Evolutionary conservation across 1,284 basidiomycete species (phyloP).

Genomic region (Ganoderma leucocontextum): DNA sequence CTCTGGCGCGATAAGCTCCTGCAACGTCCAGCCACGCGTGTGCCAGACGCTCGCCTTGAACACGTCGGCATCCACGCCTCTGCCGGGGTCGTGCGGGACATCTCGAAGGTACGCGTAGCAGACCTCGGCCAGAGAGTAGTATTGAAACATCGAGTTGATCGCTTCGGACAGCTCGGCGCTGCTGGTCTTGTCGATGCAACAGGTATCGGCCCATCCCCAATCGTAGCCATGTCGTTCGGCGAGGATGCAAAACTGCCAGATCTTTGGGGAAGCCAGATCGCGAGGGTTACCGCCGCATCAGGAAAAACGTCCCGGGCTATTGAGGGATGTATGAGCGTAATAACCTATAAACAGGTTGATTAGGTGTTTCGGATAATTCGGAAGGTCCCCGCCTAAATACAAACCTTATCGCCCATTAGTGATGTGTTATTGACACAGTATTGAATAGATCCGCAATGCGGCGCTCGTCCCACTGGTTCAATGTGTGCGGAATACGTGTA

Average conservation of each 20-base stretch:
- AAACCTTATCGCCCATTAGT: too few species aligned
- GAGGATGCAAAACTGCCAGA: conserved; percentile 1
- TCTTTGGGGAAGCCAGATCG: conserved; percentile 3
- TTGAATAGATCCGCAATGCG: too few species aligned
- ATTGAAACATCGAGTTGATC: conserved; percentile 3
- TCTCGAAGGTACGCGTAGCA: not conserved
- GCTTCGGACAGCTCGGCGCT: not conserved
- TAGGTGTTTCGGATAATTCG: too few species aligned
- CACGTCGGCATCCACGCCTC: not conserved
- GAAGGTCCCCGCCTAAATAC: too few species aligned
- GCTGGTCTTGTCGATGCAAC: conserved; percentile 1
- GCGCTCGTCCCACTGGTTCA: too few species aligned
- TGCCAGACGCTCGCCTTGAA: conserved; percentile 1
- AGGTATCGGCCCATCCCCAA: conserved; percentile 1
- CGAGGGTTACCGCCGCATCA: not conserved
- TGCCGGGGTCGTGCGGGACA: not conserved
- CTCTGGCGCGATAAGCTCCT: not conserved
- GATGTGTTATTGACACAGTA: too few species aligned
- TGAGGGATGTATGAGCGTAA: too few species aligned
- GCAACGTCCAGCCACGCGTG: not conserved
- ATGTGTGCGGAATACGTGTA: too few species aligned
- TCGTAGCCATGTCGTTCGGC: not conserved
- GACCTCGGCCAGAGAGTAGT: conserved; percentile 1
- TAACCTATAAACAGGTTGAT: too few species aligned
- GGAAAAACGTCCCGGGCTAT: too few species aligned